Conservation (phyloP, 2,329 filamentous ascomycete genomes). For the Diplodia intermedia region DNA sequence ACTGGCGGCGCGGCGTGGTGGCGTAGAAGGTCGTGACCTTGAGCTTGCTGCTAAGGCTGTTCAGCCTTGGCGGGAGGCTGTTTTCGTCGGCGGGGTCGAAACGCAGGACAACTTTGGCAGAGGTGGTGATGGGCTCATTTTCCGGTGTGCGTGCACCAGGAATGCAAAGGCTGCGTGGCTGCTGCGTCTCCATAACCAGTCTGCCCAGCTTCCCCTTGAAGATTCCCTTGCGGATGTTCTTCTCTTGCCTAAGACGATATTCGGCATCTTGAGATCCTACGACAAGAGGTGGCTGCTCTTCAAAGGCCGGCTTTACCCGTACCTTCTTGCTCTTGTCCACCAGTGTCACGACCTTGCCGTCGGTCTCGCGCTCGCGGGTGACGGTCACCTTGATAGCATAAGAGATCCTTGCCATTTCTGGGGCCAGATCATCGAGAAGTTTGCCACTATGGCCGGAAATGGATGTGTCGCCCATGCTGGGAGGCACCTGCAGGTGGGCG, state of each 20-base stretch:
- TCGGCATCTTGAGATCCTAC: conserved; percentile 55
- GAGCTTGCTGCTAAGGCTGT: conserved; percentile 61
- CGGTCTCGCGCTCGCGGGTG: conserved; percentile 48
- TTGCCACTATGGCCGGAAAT: conserved; percentile 58
- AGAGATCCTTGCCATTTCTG: conserved; percentile 66
- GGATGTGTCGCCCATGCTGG: conserved; percentile 66
- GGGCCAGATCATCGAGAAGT: conserved; percentile 66
- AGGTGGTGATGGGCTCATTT: conserved; percentile 58
- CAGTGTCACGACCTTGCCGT: conserved; percentile 53
- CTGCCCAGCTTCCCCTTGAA: conserved; percentile 66
- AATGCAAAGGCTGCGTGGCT: conserved; percentile 64
- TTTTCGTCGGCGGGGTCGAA: conserved; percentile 64
- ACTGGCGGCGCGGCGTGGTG: conserved; percentile 57
- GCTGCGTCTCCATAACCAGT: conserved; percentile 62
- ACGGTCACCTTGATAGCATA: conserved; percentile 63
- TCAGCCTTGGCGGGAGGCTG: conserved; percentile 60
- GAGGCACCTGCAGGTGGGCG: conserved; percentile 65
- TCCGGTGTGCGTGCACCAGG: conserved; percentile 49
- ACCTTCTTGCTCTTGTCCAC: conserved; percentile 62
- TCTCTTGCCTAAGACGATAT: conserved; percentile 64
- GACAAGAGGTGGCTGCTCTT: conserved; percentile 66
- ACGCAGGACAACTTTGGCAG: conserved; percentile 63
- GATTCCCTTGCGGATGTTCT: conserved; percentile 65
- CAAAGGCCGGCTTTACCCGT: conserved; percentile 64
- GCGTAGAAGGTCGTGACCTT: conserved; percentile 66